Base-by-base conservation (phyloP, 345 rosid species). In the Conringia planisiliqua region DNA sequence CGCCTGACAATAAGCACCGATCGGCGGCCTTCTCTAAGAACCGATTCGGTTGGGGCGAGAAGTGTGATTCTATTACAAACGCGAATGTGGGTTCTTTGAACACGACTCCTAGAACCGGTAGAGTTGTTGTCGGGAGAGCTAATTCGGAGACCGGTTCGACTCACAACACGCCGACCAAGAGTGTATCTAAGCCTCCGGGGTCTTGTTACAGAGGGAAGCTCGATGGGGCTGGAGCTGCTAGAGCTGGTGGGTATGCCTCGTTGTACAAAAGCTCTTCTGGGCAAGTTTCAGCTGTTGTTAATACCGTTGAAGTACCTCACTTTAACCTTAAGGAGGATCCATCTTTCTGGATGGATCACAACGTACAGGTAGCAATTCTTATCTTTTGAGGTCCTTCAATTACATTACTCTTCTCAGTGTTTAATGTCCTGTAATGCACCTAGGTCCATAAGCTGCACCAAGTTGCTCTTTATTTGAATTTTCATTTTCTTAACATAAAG, bases 331-430 rank as follows among this genome's bases (percentile, higher is more conserved):
- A 84, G 62, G 98, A 92, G 64, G 91, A 93, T 80, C 93, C 97
- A 27, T 90, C 97, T 2, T 93, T 93, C 81, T 93, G 98, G 98
- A 88, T 93, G 97, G 98, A 93, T 70, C 97, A 93, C 73, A 93
- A 86, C 78, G 95, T 93, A 78, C 98, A 93, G 97, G 98, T 91
- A 79, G n/a, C 46, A 22, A 26, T 3, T 58, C n/a, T 22, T 51
- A 22, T 51, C 30, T 24, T 36, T 36, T 36, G 40, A 3, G 20
- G 32, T 72, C 20, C 3, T 47, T 36, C 13, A 6, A 61, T 48
- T 71, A 61, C 51, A 16, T 52, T 55, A 43, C 48, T 65, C 47
- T 44, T 66, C 62, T 52, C 6, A 52, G 8, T 52, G 35, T 24
- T 55, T 13, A 22, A 3, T 61, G 55, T 40, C 22, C 36, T 39